A percentile compares a stretch with the other conserved stretches of the same genome.
These are phyloP conservation scores for Tylopilus rubrobrunneus DNA, from an alignment of 768 basidiomycete species.

Conservation along the genomic window DNA sequence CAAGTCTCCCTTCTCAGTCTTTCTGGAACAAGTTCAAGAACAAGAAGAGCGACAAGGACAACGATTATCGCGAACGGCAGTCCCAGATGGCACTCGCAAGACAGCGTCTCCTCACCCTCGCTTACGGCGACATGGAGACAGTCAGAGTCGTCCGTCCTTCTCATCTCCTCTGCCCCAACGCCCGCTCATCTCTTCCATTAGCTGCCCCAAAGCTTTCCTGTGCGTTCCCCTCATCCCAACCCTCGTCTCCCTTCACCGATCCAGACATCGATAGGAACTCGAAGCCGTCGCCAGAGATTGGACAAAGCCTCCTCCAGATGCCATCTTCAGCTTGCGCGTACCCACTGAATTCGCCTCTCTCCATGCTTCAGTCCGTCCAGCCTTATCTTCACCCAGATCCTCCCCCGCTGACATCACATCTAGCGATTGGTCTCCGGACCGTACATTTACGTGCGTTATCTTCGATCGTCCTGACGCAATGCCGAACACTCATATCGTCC, in stretches of 20 bases:
- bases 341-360: constrained; percentile 87
- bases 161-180: constrained; percentile 1
- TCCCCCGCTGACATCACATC: constrained; percentile 21
- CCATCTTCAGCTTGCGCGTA: constrained; percentile 68
- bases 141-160: constrained; percentile 55
- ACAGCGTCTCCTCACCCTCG: constrained; percentile 76
- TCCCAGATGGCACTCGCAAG: constrained; percentile 67
- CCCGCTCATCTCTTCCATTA: constrained; percentile 25
- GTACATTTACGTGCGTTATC: constrained; percentile 69
- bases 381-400: constrained; percentile 5
- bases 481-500: constrained; percentile 7
- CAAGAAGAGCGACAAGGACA: constrained; percentile 57
- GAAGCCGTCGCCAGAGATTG: constrained; percentile 78
- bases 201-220: constrained; percentile 67
- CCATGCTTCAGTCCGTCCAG: constrained; percentile 67
- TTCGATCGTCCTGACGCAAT: constrained; percentile 11
- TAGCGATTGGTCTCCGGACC: constrained; percentile 78
- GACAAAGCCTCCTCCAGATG: constrained; percentile 83
- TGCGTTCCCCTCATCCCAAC: constrained; percentile 32
- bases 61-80: constrained; percentile 50
- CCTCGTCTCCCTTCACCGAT: neutral
- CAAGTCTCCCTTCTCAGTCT: constrained; percentile 48
- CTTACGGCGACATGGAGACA: constrained; percentile 84
- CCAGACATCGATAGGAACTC: constrained; percentile 54
- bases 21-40: constrained; percentile 69